Percentiles rank a stretch among this genome's conserved stretches.
phyloP scores from a whole-genome alignment of 441 rosid genomes.

The Isatis lusitanica region DNA sequence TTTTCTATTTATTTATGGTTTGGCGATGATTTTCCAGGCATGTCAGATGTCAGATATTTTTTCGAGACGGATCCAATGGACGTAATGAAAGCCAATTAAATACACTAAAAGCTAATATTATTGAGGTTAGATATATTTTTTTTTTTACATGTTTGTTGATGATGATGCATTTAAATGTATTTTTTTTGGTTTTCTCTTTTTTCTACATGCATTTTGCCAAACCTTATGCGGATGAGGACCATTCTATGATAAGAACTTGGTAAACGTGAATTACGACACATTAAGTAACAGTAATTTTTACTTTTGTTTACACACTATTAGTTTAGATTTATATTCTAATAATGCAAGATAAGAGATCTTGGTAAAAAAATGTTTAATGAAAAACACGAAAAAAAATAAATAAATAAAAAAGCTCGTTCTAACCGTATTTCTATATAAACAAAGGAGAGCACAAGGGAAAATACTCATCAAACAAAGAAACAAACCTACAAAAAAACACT shows the following conservation, averaged over 20 bases:
- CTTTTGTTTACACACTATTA: not conserved
- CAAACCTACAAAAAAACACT: not conserved
- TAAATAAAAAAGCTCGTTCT: not conserved
- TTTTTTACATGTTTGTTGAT: not conserved
- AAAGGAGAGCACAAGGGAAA: not conserved
- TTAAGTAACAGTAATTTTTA: not conserved
- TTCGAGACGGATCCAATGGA: not conserved
- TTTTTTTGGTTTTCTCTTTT: not conserved
- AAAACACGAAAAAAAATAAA: not conserved
- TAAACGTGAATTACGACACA: not conserved
- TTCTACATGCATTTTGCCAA: not conserved
- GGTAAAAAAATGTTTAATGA: not conserved
- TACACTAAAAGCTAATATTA: no score
- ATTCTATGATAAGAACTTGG: not conserved
- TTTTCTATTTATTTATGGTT: no score
- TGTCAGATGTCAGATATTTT: no score
- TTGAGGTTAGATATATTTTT: no score
- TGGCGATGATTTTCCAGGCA: no score
- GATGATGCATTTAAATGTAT: not conserved
- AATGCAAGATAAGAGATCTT: not conserved
- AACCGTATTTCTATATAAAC: slow-evolving; percentile 28
- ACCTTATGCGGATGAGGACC: not conserved
- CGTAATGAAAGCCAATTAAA: not conserved
- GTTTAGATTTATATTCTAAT: not conserved
- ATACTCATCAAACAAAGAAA: slow-evolving; percentile 13